phyloP scores from a whole-genome alignment of 495 filamentous ascomycete species.

The Diplogelasinospora grovesii region DNA sequence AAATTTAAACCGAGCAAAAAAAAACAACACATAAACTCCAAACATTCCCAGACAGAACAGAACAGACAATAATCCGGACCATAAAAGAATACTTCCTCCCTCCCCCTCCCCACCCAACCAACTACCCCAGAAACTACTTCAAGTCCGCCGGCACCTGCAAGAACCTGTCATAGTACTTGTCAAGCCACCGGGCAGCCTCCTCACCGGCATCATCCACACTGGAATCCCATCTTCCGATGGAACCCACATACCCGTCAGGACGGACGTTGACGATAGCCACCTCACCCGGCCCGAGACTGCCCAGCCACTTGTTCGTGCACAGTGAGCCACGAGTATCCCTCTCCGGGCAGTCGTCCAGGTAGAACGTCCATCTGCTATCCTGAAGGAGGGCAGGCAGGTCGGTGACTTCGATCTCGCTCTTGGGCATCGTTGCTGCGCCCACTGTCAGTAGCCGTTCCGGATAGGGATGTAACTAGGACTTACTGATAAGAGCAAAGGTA shows the following conservation, averaged over 20 bases:
- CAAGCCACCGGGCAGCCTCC: slow-evolving; percentile 48
- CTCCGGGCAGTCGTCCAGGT: slow-evolving; percentile 52
- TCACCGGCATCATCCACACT: slow-evolving; percentile 35
- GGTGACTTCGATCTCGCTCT: slow-evolving; percentile 50
- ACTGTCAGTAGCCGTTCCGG: slow-evolving; percentile 5
- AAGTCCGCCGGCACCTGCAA: slow-evolving; percentile 35
- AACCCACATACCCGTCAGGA: slow-evolving; percentile 64
- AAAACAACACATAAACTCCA: too few relatives aligned
- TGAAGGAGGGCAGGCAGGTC: slow-evolving; percentile 52
- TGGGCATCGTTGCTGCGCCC: slow-evolving; percentile 46
- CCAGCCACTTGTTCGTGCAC: slow-evolving; percentile 58
- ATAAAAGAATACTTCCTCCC: too few relatives aligned
- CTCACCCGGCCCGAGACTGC: slow-evolving; percentile 42
- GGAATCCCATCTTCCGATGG: slow-evolving; percentile 46
- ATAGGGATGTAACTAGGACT: slow-evolving; percentile 2
- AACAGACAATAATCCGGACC: too few relatives aligned
- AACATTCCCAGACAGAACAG: too few relatives aligned
- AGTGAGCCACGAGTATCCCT: slow-evolving; percentile 41
- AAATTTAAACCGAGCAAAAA: too few relatives aligned
- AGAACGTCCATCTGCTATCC: slow-evolving; percentile 60
- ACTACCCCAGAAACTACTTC: too few relatives aligned
- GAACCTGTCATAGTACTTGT: slow-evolving; percentile 53
- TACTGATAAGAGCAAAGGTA: slow-evolving; percentile 51
- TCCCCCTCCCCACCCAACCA: neutral
- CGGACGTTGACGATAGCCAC: slow-evolving; percentile 55